These are phyloP conservation scores for Chamaecyparis obtusa DNA, from an alignment of 75 land plant species.

Conservation along the genomic window DNA sequence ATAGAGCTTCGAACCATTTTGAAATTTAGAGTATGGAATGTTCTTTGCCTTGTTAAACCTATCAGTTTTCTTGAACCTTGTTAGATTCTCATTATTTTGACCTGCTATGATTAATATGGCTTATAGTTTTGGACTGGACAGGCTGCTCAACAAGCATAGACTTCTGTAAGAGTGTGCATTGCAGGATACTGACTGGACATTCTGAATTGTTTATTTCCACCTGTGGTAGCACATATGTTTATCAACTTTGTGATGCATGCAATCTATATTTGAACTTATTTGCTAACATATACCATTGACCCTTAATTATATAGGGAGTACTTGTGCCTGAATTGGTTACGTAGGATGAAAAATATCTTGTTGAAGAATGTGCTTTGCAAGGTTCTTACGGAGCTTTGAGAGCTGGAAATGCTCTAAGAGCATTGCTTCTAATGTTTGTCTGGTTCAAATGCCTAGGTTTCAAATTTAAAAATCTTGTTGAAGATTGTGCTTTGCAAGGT, in stretches of 20 bases:
- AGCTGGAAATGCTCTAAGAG: background rate
- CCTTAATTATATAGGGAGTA: background rate
- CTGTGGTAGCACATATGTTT: background rate
- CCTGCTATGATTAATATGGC: background rate
- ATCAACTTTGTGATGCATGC: background rate
- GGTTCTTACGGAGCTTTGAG: background rate
- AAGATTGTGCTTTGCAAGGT: background rate
- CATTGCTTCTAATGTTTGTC: background rate
- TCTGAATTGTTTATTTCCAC: background rate
- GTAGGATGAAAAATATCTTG: background rate
- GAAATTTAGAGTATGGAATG: no score
- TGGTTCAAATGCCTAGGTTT: background rate
- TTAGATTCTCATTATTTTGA: background rate
- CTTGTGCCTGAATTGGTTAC: background rate
- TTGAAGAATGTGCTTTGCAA: background rate
- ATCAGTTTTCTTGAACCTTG: background rate
- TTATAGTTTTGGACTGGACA: background rate
- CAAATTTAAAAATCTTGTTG: background rate
- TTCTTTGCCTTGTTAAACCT: background rate
- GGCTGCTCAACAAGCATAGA: background rate
- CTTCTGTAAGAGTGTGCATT: background rate
- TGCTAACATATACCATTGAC: background rate
- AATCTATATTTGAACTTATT: background rate
- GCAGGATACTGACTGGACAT: background rate
- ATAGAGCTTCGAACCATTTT: no score